Conservation (phyloP, 306 rosid genomes). For the Prunus padus region DNA sequence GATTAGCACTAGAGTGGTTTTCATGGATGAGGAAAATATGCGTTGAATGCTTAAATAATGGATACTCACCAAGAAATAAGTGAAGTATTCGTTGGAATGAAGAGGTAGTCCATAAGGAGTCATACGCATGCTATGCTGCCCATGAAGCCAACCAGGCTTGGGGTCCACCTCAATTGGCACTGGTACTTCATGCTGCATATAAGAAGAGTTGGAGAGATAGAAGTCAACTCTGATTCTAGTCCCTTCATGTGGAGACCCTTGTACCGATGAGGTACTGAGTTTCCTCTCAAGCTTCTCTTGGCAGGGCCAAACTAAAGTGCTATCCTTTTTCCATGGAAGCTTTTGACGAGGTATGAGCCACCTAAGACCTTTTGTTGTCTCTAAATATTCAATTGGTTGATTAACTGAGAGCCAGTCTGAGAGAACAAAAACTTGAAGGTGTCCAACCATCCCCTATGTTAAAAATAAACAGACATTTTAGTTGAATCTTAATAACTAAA, state of each 20-base stretch:
- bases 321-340: constrained; percentile 57
- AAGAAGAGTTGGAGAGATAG: constrained; percentile 22
- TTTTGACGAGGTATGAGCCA: constrained; percentile 68
- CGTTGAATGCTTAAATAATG: constrained; percentile 12
- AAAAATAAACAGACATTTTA: constrained; percentile 19
- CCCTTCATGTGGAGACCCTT: constrained; percentile 12
- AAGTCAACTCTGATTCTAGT: constrained; percentile 11
- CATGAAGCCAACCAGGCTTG: constrained; percentile 32
- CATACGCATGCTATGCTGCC: constrained; percentile 29
- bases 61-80: constrained; percentile 59
- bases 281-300: constrained; percentile 22
- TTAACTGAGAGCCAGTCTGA: constrained; percentile 49
- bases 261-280: constrained; percentile 6
- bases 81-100: constrained; percentile 50
- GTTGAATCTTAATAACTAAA: neutral
- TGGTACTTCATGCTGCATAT: constrained; percentile 12
- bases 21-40: neutral
- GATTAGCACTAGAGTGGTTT: constrained; percentile 15
- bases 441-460: constrained; percentile 63
- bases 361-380: constrained; percentile 57
- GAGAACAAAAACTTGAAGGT: constrained; percentile 66
- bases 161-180: constrained; percentile 23
- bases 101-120: constrained; percentile 55
- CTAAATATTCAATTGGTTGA: constrained; percentile 47
- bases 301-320: constrained; percentile 23